A percentile compares a stretch with the other conserved stretches of the same genome.
These are phyloP conservation scores for Chrysosporium queenslandicum DNA, from an alignment of 2,329 filamentous ascomycete species.

Conservation along the genomic window DNA sequence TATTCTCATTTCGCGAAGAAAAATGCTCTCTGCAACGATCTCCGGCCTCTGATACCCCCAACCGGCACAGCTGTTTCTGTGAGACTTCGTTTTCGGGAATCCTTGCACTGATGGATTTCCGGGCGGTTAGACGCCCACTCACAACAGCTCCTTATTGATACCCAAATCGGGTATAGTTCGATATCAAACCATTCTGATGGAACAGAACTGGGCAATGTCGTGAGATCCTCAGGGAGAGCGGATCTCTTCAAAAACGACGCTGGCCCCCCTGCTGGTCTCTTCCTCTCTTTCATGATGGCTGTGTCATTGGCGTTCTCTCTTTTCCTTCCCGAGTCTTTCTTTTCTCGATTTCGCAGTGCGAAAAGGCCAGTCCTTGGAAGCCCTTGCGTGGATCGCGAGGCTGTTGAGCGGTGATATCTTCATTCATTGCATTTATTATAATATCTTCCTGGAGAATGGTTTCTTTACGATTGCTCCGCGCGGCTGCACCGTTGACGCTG, in stretches of 20 bases:
- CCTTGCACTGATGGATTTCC: background rate
- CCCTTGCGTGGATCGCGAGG: constrained; percentile 8
- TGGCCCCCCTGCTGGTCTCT: background rate
- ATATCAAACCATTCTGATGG: constrained; percentile 4
- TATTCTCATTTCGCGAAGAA: too few relatives aligned
- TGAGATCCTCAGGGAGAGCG: background rate
- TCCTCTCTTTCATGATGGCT: background rate
- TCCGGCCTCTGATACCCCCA: too few relatives aligned
- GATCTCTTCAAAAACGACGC: background rate
- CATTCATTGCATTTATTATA: background rate
- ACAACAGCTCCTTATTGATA: constrained; percentile 12
- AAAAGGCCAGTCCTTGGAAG: background rate
- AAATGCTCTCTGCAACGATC: too few relatives aligned
- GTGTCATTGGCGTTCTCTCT: background rate
- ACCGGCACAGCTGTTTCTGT: background rate
- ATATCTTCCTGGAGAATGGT: constrained; percentile 1
- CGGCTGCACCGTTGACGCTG: background rate
- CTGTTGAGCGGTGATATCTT: background rate
- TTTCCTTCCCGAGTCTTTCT: background rate
- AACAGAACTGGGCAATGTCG: background rate
- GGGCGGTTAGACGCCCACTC: constrained; percentile 12
- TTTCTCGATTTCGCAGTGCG: constrained; percentile 7
- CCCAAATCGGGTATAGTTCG: constrained; percentile 11
- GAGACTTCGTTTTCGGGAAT: background rate
- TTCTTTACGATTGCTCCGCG: background rate